Evolutionary conservation across 2,329 filamentous ascomycete species (phyloP).

Genomic region (Beauveria varroae): DNA sequence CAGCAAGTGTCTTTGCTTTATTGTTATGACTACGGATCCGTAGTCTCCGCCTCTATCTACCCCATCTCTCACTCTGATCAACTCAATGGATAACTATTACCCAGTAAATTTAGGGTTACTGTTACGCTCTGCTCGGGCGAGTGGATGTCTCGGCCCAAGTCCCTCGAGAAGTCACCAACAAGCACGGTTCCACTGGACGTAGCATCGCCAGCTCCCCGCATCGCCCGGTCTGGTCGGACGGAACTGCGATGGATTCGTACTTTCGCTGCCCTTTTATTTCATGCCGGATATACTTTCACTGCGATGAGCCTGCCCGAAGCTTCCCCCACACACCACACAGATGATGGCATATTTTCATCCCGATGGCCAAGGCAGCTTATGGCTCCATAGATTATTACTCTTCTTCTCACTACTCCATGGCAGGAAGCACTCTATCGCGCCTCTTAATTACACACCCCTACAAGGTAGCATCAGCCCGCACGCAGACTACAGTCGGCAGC

Average conservation of each 20-base stretch:
- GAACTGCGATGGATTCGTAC: neutral
- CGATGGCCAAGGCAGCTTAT: neutral
- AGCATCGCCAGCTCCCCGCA: neutral
- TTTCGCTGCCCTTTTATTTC: neutral
- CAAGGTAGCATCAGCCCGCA: neutral
- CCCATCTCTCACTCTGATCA: neutral
- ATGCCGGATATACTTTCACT: neutral
- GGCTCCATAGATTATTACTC: constrained; percentile 10
- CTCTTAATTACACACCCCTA: neutral
- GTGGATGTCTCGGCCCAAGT: constrained; percentile 11
- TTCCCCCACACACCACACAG: neutral
- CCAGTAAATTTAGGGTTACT: no score
- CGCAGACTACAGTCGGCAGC: neutral
- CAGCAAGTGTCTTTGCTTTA: neutral
- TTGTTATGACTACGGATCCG: neutral
- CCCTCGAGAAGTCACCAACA: neutral
- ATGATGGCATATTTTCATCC: neutral
- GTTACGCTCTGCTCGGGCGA: constrained; percentile 7
- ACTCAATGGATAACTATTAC: neutral
- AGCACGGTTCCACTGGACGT: constrained; percentile 3
- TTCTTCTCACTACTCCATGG: neutral
- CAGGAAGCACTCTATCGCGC: neutral
- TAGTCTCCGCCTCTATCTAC: neutral
- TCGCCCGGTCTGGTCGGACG: neutral
- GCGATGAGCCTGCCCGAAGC: neutral